These are phyloP conservation scores for Saccharum officinarum DNA, from an alignment of 176 grass and related monocot genomes.

Conservation along the genomic window DNA sequence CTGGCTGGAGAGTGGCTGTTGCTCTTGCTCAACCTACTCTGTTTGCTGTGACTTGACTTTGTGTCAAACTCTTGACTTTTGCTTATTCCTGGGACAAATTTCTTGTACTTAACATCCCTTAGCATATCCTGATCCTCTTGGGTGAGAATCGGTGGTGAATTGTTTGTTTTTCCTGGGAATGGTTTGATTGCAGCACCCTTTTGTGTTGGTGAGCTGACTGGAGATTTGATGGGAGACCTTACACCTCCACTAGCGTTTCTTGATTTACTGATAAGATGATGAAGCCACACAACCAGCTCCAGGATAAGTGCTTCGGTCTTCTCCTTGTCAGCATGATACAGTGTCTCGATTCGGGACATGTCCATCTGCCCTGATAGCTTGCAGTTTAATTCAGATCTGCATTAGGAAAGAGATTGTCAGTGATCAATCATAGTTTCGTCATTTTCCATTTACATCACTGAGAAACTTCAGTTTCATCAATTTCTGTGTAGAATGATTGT, in stretches of 20 bases:
- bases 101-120: conserved; percentile 70
- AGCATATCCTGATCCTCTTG: conserved; percentile 93
- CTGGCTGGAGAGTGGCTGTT: conserved; percentile 79
- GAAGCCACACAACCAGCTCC: conserved; percentile 83
- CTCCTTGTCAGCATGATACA: conserved; percentile 90
- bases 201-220: conserved; percentile 62
- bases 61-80: conserved; percentile 96
- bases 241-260: conserved; percentile 55
- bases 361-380: conserved; percentile 64
- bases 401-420: conserved; percentile 9
- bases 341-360: conserved; percentile 71
- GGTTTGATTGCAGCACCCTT: conserved; percentile 34
- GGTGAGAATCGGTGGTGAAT: conserved; percentile 61
- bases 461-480: conserved; percentile 23
- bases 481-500: conserved; percentile 29
- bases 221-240: conserved; percentile 92
- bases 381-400: conserved; percentile 68
- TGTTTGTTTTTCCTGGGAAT: conserved; percentile 34
- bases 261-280: conserved; percentile 86
- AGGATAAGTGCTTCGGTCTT: conserved; percentile 82
- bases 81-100: conserved; percentile 84
- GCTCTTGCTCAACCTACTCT: conserved; percentile 88
- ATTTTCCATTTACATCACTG: conserved; percentile 9
- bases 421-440: conserved; percentile 18
- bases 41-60: conserved; percentile 48